Conservation (phyloP, 768 basidiomycete genomes). For the Neoboletus magnificus region DNA sequence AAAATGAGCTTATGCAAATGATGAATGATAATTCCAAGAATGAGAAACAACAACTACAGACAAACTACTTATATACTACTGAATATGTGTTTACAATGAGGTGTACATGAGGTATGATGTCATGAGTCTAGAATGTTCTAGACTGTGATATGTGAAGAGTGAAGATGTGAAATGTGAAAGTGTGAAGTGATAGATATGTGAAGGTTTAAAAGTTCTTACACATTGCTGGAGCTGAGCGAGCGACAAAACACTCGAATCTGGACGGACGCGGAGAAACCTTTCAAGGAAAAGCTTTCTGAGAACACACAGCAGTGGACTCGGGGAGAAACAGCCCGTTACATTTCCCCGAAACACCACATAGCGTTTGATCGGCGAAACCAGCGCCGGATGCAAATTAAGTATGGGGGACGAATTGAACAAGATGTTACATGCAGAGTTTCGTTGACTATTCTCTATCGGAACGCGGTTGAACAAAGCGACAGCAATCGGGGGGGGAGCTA, state of each 20-base stretch:
- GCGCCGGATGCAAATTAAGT: neutral
- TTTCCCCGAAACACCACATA: neutral
- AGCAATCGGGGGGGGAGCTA: neutral
- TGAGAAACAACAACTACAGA: no score
- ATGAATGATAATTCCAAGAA: no score
- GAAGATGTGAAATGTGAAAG: no score
- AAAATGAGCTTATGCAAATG: no score
- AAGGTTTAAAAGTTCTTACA: no score
- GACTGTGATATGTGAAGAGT: no score
- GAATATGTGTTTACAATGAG: no score
- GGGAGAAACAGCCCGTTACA: neutral
- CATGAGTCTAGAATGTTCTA: no score
- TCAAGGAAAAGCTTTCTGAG: constrained; percentile 60
- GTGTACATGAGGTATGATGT: no score
- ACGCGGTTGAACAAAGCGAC: neutral
- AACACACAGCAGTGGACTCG: constrained; percentile 3
- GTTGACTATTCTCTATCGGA: neutral
- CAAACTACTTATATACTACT: no score
- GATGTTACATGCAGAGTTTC: neutral
- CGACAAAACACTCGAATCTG: constrained; percentile 71
- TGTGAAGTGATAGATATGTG: no score
- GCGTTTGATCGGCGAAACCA: neutral
- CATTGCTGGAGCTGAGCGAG: constrained; percentile 72
- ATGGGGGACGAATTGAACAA: neutral
- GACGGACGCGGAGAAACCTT: constrained; percentile 84